phyloP scores from a whole-genome alignment of 2,329 filamentous ascomycete genomes.

The Diplodia sapinea region DNA sequence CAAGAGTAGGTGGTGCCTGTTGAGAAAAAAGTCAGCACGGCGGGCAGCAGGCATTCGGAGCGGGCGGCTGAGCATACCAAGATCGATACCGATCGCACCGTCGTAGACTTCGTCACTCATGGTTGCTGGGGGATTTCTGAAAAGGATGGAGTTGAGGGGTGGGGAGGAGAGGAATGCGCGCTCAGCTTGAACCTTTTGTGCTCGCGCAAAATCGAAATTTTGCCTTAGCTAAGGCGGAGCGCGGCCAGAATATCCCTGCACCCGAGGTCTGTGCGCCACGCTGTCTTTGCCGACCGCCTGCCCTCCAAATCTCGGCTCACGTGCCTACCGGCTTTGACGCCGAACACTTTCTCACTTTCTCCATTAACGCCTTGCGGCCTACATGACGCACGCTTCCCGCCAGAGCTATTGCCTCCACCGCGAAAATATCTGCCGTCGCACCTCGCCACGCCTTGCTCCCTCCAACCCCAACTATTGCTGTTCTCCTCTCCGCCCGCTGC shows the following conservation, averaged over 20 bases:
- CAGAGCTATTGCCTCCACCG: background rate
- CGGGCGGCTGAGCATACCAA: slow-evolving; percentile 69
- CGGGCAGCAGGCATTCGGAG: background rate
- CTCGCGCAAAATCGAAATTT: slow-evolving; percentile 29
- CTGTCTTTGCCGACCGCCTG: slow-evolving; percentile 13
- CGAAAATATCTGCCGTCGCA: background rate
- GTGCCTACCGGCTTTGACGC: slow-evolving; percentile 14
- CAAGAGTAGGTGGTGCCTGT: slow-evolving; percentile 99
- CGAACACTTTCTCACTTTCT: background rate
- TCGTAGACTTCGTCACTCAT: slow-evolving; percentile 99
- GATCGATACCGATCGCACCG: slow-evolving; percentile 99
- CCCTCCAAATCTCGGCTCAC: background rate
- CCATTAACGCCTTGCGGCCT: slow-evolving; percentile 14
- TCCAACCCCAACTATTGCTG: background rate
- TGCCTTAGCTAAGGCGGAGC: slow-evolving; percentile 28
- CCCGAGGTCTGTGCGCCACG: slow-evolving; percentile 11
- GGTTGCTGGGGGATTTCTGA: slow-evolving; percentile 52
- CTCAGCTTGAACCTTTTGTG: slow-evolving; percentile 30
- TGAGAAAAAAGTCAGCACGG: slow-evolving; percentile 41
- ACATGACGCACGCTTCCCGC: background rate
- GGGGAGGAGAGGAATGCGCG: slow-evolving; percentile 34
- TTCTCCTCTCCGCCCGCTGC: background rate
- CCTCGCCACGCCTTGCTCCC: background rate
- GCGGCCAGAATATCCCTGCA: slow-evolving; percentile 24
- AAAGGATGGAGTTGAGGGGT: slow-evolving; percentile 38